Conservation (phyloP, 2,329 filamentous ascomycete species). For the Ceratocystis cacaofunesta region DNA sequence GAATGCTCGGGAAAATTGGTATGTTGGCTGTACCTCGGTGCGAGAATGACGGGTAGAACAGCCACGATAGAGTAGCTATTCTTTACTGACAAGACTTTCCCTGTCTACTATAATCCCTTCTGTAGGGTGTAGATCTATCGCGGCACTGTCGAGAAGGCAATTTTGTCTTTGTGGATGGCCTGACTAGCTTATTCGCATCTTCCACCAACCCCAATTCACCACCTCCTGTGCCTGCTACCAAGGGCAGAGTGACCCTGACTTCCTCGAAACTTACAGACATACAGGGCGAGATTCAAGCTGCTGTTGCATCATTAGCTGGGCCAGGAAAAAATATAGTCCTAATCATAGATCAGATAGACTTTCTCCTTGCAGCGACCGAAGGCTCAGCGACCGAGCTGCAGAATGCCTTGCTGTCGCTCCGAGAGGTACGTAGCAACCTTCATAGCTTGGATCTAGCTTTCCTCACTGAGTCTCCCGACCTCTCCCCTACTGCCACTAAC, state of each 20-base stretch:
- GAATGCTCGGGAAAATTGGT: slow-evolving; percentile 55
- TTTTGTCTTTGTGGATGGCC: slow-evolving; percentile 63
- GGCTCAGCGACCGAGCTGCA: slow-evolving; percentile 34
- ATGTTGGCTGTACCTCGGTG: slow-evolving; percentile 16
- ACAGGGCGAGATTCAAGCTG: slow-evolving; percentile 27
- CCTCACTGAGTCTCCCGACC: slow-evolving; percentile 43
- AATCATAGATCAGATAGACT: slow-evolving; percentile 50
- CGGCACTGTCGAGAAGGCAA: slow-evolving; percentile 39
- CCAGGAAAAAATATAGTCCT: slow-evolving; percentile 35
- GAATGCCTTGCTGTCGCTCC: slow-evolving; percentile 42
- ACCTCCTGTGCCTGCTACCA: slow-evolving; percentile 8
- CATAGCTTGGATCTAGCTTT: slow-evolving; percentile 5
- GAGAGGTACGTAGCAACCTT: slow-evolving; percentile 39
- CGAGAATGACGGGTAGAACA: background rate
- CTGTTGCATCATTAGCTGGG: slow-evolving; percentile 24
- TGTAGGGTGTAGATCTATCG: slow-evolving; percentile 55
- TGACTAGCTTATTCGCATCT: slow-evolving; percentile 40
- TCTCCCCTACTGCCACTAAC: slow-evolving; percentile 8
- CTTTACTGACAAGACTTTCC: background rate
- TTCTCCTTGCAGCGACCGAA: slow-evolving; percentile 45
- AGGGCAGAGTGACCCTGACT: slow-evolving; percentile 17
- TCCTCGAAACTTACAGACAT: slow-evolving; percentile 24
- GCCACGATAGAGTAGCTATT: background rate
- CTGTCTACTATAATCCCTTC: background rate
- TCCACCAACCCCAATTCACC: background rate